Base-by-base conservation (phyloP, 768 basidiomycete species). In the Lentinula boryana region DNA sequence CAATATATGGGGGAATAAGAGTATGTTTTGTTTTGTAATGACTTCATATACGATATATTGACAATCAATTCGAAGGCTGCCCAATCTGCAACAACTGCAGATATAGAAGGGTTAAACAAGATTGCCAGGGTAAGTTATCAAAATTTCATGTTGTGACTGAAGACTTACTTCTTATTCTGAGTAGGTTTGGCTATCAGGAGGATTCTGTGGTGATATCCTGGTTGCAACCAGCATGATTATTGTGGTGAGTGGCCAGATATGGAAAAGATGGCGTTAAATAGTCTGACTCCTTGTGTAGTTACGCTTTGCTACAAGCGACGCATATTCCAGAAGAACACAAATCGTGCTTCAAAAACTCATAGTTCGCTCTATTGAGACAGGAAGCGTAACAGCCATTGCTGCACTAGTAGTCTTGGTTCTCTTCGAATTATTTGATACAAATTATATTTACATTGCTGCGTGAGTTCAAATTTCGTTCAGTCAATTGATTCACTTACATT, bases 211-310 rank as follows among this genome's bases (percentile, higher is more conserved):
- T 9, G 70, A 71, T 58, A 63, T 70, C 18, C 58, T 70, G 40
- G 68, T 71, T 40, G 66, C 68, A n/a, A 64, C 44, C 5, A 62
- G 66, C 58, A 69, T 70, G 68, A 56, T 69, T 35, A 68, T 60
- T 57, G 66, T 67, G 46, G 70, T 71, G 40, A 35, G 70, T 63
- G 52, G 2, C 15, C 32, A 31, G 18, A 32, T 8, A 5, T 40
- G 12, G 2, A 21, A 44, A 32, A n/a, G 21, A n/a, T 6, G 18
- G 27, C 15, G 18, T 36, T 23, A 23, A 8, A 27, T 3, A 36
- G 32, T 18, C 16, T 44, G 35, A 38, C 7, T 4, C 21, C 15
- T 51, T 6, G 4, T 43, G 18, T 54, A 67, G 66, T 51, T 67
- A 10, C 33, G 32, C 7, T 35, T 40, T 48, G 61, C 64, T 23